These are phyloP conservation scores for Botrytis aclada DNA, from an alignment of 2,329 filamentous ascomycete genomes.

Conservation along the genomic window DNA sequence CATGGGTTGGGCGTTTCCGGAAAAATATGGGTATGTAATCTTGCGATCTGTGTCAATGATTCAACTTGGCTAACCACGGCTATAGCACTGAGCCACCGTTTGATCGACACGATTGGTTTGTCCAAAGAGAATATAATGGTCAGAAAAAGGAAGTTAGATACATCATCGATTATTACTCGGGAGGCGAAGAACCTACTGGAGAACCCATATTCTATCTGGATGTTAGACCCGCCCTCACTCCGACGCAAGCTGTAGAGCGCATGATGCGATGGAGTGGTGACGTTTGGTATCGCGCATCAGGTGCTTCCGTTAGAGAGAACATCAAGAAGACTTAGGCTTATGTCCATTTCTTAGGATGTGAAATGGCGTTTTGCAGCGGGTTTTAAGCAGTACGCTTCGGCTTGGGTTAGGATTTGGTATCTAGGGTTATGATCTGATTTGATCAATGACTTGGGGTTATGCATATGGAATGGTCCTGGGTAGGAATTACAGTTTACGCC, in stretches of 20 bases:
- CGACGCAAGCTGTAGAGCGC: constrained; percentile 75
- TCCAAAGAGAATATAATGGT: constrained; percentile 66
- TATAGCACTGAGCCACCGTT: constrained; percentile 78
- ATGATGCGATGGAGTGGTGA: constrained; percentile 87
- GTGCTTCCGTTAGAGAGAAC: constrained; percentile 33
- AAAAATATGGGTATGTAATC: constrained; percentile 66
- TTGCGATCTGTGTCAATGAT: background rate
- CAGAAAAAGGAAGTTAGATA: constrained; percentile 78
- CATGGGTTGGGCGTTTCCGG: constrained; percentile 74
- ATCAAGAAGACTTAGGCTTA: constrained; percentile 20
- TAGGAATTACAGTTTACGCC: background rate
- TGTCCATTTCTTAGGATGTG: constrained; percentile 12
- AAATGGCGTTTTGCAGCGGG: constrained; percentile 11
- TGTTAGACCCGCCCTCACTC: constrained; percentile 84
- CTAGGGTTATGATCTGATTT: constrained; percentile 1
- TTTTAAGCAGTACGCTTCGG: background rate
- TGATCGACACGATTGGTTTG: constrained; percentile 96
- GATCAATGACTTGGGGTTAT: background rate
- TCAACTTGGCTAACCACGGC: constrained; percentile 20
- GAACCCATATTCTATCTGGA: constrained; percentile 96
- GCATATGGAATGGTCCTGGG: background rate
- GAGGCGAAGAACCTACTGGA: constrained; percentile 67
- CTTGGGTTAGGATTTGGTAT: background rate
- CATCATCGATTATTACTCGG: constrained; percentile 95
- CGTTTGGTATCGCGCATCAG: constrained; percentile 67